phyloP scores from a whole-genome alignment of 805 yeast species.

The Lachancea thermotolerans region DNA sequence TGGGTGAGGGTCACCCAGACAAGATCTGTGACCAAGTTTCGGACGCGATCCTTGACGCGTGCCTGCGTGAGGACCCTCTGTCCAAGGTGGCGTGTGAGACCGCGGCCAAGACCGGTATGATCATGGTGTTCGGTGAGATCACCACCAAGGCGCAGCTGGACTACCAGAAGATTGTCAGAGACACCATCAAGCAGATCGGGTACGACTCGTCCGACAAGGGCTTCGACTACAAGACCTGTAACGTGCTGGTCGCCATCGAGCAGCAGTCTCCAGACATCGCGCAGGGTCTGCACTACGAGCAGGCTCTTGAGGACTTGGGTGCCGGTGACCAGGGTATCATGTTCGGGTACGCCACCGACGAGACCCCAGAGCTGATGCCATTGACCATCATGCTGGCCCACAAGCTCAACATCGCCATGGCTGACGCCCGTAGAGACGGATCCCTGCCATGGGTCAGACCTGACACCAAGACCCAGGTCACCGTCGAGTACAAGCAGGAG shows the following conservation, averaged over 20 bases:
- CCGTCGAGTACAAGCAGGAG: constrained; percentile 90
- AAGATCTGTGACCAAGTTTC: constrained; percentile 98
- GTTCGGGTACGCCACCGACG: constrained; percentile 99
- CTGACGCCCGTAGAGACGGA: constrained; percentile 96
- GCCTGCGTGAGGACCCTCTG: constrained; percentile 89
- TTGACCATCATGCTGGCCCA: constrained; percentile 91
- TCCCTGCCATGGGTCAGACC: constrained; percentile 96
- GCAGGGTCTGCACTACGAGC: constrained; percentile 95
- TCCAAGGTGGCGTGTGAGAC: constrained; percentile 99
- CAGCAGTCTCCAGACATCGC: constrained; percentile 99
- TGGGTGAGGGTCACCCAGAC: constrained; percentile 93
- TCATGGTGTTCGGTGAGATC: constrained; percentile 98
- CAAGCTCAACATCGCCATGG: constrained; percentile 93
- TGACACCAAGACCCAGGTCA: constrained; percentile 99
- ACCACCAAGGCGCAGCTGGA: constrained; percentile 94
- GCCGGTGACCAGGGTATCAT: constrained; percentile 99
- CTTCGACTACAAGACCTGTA: constrained; percentile 98
- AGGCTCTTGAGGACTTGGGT: constrained; percentile 95
- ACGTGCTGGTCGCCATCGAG: constrained; percentile 97
- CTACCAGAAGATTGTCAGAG: constrained; percentile 96
- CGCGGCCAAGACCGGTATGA: constrained; percentile 98
- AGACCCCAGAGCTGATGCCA: constrained; percentile 96
- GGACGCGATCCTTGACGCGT: constrained; percentile 97
- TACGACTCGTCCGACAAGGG: constrained; percentile 95
- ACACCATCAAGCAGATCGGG: constrained; percentile 97